Evolutionary conservation across 2,329 filamentous ascomycete species (phyloP).

Genomic region (Penicillium sp.): DNA sequence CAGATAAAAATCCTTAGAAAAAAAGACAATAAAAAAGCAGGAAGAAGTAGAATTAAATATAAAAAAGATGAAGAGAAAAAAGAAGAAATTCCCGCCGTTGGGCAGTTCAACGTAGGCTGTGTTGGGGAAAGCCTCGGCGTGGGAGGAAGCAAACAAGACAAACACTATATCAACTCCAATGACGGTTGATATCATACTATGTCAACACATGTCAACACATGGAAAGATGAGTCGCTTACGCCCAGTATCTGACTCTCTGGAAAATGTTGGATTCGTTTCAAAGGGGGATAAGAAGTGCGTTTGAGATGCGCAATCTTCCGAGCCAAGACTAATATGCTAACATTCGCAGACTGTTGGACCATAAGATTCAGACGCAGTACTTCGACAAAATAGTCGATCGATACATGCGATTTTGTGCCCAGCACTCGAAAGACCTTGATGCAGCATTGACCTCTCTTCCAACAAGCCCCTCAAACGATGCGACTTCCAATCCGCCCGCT

Average conservation of each 20-base stretch:
- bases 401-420: slow-evolving; percentile 86
- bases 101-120: slow-evolving; percentile 21
- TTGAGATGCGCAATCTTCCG: slow-evolving; percentile 1
- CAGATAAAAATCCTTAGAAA: slow-evolving; percentile 4
- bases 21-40: background rate
- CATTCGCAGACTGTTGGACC: slow-evolving; percentile 62
- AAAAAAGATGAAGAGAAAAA: background rate
- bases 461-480: slow-evolving; percentile 39
- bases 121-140: slow-evolving; percentile 25
- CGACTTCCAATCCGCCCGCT: slow-evolving; percentile 42
- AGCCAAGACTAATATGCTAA: slow-evolving; percentile 30
- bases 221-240: slow-evolving; percentile 57
- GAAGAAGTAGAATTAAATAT: slow-evolving; percentile 3
- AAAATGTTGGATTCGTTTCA: slow-evolving; percentile 79
- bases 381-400: slow-evolving; percentile 84
- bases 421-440: slow-evolving; percentile 70
- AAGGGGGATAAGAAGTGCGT: slow-evolving; percentile 82
- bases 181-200: background rate
- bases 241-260: slow-evolving; percentile 74
- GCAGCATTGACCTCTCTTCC: slow-evolving; percentile 69
- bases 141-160: slow-evolving; percentile 15
- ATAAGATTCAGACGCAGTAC: slow-evolving; percentile 78
- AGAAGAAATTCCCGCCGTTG: slow-evolving; percentile 16
- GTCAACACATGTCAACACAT: slow-evolving; percentile 9
- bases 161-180: slow-evolving; percentile 18